These are phyloP conservation scores for Pseudocercospora musae DNA, from an alignment of 2,329 filamentous ascomycete species.

Conservation along the genomic window DNA sequence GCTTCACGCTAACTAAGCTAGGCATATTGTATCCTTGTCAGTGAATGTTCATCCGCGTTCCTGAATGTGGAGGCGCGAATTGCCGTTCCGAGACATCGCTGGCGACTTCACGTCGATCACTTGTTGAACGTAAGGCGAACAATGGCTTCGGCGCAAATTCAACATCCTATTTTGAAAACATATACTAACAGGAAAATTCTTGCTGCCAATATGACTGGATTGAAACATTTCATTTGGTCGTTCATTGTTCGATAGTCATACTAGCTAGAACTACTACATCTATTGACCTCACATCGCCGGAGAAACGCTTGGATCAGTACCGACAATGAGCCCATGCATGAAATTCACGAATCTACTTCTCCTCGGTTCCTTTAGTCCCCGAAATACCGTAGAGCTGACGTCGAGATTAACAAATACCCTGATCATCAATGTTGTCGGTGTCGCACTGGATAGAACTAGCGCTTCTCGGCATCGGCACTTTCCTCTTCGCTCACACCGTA, in stretches of 20 bases:
- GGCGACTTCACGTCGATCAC: neutral
- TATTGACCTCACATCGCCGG: neutral
- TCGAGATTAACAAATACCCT: no score
- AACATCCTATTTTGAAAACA: neutral
- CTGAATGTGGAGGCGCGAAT: neutral
- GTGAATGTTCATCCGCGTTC: neutral
- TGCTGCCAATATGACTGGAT: neutral
- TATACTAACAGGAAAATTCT: neutral
- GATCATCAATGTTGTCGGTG: neutral
- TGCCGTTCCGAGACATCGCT: neutral
- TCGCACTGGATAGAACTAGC: neutral
- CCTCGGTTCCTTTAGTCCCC: neutral
- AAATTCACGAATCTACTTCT: neutral
- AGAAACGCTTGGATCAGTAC: neutral
- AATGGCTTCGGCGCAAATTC: no score
- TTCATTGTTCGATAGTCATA: neutral
- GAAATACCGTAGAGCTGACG: neutral
- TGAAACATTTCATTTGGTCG: neutral
- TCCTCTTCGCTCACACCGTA: neutral
- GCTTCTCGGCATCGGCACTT: neutral
- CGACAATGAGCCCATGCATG: neutral
- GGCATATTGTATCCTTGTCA: neutral
- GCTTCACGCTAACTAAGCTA: neutral
- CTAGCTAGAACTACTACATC: neutral
- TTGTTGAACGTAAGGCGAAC: neutral